Percentiles rank a stretch among this genome's conserved stretches.
Evolutionary conservation across 192 early-diverging fungal genomes (phyloP).

Genomic region (Thamnidium elegans): DNA sequence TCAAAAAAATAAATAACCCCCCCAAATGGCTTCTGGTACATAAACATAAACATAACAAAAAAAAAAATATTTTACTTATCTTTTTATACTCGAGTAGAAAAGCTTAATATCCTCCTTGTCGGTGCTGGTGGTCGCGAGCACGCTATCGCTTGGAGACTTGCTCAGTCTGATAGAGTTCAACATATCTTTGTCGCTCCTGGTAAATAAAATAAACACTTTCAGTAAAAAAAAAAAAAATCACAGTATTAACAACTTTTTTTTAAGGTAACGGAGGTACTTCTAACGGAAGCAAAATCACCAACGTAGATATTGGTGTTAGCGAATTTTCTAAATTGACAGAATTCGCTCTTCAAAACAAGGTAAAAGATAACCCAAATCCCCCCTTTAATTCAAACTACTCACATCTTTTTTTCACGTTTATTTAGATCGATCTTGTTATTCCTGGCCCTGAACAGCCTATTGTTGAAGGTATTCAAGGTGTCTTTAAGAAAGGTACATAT

Average conservation of each 20-base stretch:
- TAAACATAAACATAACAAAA: too few species aligned
- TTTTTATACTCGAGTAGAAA: slow-evolving; percentile 21
- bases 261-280: slow-evolving; percentile 94
- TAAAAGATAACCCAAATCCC: slow-evolving; percentile 27
- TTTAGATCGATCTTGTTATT: slow-evolving; percentile 76
- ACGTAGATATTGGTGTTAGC: slow-evolving; percentile 68
- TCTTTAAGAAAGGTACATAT: slow-evolving; percentile 73
- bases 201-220: slow-evolving; percentile 30
- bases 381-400: neutral
- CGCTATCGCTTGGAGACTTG: slow-evolving; percentile 89
- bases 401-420: neutral
- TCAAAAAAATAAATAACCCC: neutral
- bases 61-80: too few species aligned
- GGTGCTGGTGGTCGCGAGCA: slow-evolving; percentile 97
- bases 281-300: slow-evolving; percentile 67
- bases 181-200: slow-evolving; percentile 92
- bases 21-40: slow-evolving; percentile 4
- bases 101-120: slow-evolving; percentile 78
- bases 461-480: slow-evolving; percentile 83
- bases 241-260: neutral
- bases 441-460: slow-evolving; percentile 97
- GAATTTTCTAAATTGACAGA: slow-evolving; percentile 74
- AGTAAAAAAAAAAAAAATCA: neutral
- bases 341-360: slow-evolving; percentile 77
- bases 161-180: slow-evolving; percentile 71